Evolutionary conservation across 495 filamentous ascomycete genomes (phyloP).

Genomic region (Venustampulla echinocandica): DNA sequence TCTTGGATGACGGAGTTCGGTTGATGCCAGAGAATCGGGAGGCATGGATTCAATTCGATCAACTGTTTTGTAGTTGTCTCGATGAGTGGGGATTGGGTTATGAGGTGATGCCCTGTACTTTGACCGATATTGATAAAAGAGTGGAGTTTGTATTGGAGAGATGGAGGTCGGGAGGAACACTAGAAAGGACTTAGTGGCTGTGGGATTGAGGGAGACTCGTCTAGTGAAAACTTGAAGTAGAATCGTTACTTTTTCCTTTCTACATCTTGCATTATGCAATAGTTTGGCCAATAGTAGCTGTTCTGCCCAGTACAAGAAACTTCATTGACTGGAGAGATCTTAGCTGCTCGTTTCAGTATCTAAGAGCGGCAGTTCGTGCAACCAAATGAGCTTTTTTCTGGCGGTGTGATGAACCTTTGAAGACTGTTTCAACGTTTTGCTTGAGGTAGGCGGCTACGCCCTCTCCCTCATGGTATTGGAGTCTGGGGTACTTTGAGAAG

Average conservation of each 20-base stretch:
- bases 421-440: too few relatives aligned
- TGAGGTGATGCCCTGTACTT: constrained; percentile 19
- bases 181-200: background rate
- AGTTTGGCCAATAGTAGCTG: background rate
- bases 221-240: background rate
- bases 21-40: constrained; percentile 35
- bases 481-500: too few relatives aligned
- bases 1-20: constrained; percentile 41
- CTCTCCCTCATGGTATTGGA: too few relatives aligned
- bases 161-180: constrained; percentile 6
- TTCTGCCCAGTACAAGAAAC: background rate
- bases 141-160: constrained; percentile 21
- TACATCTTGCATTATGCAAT: background rate
- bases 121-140: constrained; percentile 14
- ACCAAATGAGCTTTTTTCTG: too few relatives aligned
- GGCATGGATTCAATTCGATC: constrained; percentile 34
- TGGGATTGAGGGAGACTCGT: background rate
- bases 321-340: background rate
- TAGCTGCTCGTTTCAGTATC: background rate
- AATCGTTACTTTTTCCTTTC: background rate
- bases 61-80: constrained; percentile 23
- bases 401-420: too few relatives aligned
- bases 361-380: too few relatives aligned
- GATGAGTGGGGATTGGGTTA: constrained; percentile 18
- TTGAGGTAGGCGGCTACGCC: too few relatives aligned